These are phyloP conservation scores for Apodospora peruviana DNA, from an alignment of 495 filamentous ascomycete species.

Conservation along the genomic window DNA sequence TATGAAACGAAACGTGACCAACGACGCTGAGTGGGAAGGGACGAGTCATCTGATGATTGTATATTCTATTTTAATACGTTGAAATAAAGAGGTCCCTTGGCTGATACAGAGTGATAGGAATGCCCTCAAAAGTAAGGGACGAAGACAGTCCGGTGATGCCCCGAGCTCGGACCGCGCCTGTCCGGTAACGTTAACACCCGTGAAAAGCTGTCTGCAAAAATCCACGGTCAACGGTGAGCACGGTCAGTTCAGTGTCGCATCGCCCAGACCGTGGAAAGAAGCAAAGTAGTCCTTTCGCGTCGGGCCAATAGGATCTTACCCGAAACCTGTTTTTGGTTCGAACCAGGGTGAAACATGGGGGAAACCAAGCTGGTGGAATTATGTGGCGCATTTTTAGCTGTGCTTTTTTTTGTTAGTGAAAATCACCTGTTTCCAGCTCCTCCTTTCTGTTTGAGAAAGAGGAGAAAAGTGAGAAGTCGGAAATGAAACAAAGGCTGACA, in stretches of 20 bases:
- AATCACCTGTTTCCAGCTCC: not conserved
- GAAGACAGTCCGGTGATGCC: not conserved
- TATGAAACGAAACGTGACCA: too few relatives aligned
- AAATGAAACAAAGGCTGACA: not conserved
- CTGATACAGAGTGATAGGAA: not conserved
- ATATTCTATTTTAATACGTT: too few relatives aligned
- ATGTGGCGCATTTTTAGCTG: not conserved
- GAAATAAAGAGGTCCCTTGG: not conserved
- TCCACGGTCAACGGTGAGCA: too few relatives aligned
- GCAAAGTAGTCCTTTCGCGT: not conserved
- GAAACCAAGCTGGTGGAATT: constrained; percentile 1
- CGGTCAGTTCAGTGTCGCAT: not conserved
- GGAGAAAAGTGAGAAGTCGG: not conserved
- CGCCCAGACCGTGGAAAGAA: not conserved
- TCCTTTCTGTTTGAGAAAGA: not conserved
- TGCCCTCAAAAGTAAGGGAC: not conserved
- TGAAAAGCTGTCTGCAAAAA: too few relatives aligned
- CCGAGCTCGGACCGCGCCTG: not conserved
- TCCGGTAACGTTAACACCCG: not conserved
- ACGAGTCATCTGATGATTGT: too few relatives aligned
- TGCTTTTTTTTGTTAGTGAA: too few relatives aligned
- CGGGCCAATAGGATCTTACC: not conserved
- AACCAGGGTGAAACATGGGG: constrained; percentile 1
- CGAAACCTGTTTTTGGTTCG: not conserved
- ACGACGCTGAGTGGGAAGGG: not conserved